Percentiles rank a stretch among this genome's conserved stretches.
These are phyloP conservation scores for Coemansia sp. DNA, from an alignment of 192 early-diverging fungal genomes.

Conservation along the genomic window DNA sequence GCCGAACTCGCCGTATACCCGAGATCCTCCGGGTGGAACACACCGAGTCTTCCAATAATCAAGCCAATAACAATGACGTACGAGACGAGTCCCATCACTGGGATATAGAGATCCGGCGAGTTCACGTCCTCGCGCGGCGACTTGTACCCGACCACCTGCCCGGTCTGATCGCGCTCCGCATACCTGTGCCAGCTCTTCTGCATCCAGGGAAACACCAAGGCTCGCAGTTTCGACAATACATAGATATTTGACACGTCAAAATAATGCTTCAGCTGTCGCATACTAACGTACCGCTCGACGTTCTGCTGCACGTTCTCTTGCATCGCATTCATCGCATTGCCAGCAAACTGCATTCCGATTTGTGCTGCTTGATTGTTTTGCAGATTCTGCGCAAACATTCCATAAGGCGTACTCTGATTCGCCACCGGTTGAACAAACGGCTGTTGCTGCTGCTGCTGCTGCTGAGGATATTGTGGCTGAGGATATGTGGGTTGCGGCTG, in stretches of 20 bases:
- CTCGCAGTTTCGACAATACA: conserved; percentile 82
- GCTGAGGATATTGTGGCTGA: conserved; percentile 18
- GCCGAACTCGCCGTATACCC: conserved; percentile 86
- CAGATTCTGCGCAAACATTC: conserved; percentile 32
- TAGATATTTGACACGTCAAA: conserved; percentile 96
- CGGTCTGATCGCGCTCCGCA: conserved; percentile 73
- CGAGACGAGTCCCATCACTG: conserved; percentile 91
- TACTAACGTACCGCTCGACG: conserved; percentile 81
- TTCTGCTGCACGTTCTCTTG: conserved; percentile 91
- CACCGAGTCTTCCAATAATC: conserved; percentile 61
- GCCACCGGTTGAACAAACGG: background rate
- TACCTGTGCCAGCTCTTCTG: conserved; percentile 85
- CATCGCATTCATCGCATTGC: conserved; percentile 78
- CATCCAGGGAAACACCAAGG: conserved; percentile 91
- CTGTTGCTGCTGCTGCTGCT: conserved; percentile 30
- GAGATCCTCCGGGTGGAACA: conserved; percentile 87
- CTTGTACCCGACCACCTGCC: conserved; percentile 76
- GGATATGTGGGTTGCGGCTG: conserved; percentile 14
- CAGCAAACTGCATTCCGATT: conserved; percentile 94
- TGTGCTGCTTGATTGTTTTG: conserved; percentile 78
- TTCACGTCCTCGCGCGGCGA: conserved; percentile 91
- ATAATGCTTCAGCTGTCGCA: conserved; percentile 86
- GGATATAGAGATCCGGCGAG: conserved; percentile 97
- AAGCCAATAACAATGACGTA: conserved; percentile 84
- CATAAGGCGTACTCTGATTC: conserved; percentile 27